A percentile compares a stretch with the other conserved stretches of the same genome.
Evolutionary conservation across 306 rosid genomes (phyloP).

Genomic region (Nissolia schottii): DNA sequence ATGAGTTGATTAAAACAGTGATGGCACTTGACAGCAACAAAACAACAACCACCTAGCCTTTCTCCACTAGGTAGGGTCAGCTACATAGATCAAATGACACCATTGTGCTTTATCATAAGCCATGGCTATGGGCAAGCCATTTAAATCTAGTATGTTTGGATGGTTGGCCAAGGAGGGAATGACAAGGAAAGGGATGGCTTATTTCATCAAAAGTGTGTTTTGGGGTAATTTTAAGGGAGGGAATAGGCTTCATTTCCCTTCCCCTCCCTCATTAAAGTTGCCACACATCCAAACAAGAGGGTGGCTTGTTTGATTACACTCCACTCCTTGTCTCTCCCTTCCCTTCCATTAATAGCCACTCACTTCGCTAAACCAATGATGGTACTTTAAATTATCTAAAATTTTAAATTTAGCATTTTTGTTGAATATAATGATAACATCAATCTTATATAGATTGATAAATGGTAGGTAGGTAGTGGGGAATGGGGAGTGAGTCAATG

Average conservation of each 20-base stretch:
- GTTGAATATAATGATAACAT: not conserved
- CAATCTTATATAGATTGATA: not conserved
- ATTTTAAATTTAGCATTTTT: not conserved
- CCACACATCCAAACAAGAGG: too few relatives aligned
- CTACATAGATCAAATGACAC: not conserved
- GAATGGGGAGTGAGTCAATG: not conserved
- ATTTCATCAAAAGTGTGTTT: too few relatives aligned
- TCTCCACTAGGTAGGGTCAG: not conserved
- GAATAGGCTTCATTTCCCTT: too few relatives aligned
- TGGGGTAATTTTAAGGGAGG: too few relatives aligned
- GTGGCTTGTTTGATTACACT: too few relatives aligned
- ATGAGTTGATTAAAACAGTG: constrained; percentile 1
- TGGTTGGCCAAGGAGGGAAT: too few relatives aligned
- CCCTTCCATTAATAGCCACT: too few relatives aligned
- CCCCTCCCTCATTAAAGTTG: too few relatives aligned
- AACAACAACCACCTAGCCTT: not conserved
- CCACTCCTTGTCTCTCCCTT: too few relatives aligned
- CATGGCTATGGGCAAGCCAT: not conserved
- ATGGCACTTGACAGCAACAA: not conserved
- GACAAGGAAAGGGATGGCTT: too few relatives aligned
- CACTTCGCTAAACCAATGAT: not conserved
- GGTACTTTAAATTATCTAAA: not conserved
- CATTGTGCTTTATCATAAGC: not conserved
- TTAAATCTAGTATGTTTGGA: not conserved
- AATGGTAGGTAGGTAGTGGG: not conserved